Conservation (phyloP, 495 filamentous ascomycete genomes). For the Poronia punctata region DNA sequence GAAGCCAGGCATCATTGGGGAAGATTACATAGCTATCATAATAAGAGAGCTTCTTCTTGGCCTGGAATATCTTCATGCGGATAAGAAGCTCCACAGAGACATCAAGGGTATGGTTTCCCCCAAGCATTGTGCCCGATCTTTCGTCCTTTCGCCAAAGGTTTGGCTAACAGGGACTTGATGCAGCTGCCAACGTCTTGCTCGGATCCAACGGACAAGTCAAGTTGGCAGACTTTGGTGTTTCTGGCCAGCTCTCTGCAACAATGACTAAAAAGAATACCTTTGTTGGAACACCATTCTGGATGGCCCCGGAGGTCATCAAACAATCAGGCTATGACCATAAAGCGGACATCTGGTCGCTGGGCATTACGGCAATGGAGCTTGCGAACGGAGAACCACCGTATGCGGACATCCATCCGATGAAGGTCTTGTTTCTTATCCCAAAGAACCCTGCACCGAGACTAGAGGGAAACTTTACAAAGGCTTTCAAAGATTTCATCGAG, state of each 20-base stretch:
- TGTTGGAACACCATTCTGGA: constrained; percentile 98
- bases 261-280: constrained; percentile 99
- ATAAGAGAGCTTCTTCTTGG: constrained; percentile 83
- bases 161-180: constrained; percentile 16
- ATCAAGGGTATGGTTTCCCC: constrained; percentile 68
- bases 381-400: constrained; percentile 92
- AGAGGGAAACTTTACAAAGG: constrained; percentile 77
- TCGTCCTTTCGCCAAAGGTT: no score
- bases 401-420: constrained; percentile 97
- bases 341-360: constrained; percentile 98
- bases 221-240: constrained; percentile 94
- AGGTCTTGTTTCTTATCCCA: constrained; percentile 92
- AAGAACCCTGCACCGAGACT: constrained; percentile 84
- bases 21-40: constrained; percentile 93
- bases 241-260: constrained; percentile 93
- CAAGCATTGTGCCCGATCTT: background rate
- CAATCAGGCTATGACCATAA: constrained; percentile 98
- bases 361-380: constrained; percentile 91
- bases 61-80: constrained; percentile 84
- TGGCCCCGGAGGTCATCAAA: constrained; percentile 98
- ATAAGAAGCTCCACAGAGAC: constrained; percentile 94
- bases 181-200: constrained; percentile 86
- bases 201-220: constrained; percentile 90
- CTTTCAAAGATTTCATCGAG: constrained; percentile 93
- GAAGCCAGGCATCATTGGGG: constrained; percentile 84